phyloP scores from a whole-genome alignment of 1,139 yeast species.

The Geotrichum bryndzae region DNA sequence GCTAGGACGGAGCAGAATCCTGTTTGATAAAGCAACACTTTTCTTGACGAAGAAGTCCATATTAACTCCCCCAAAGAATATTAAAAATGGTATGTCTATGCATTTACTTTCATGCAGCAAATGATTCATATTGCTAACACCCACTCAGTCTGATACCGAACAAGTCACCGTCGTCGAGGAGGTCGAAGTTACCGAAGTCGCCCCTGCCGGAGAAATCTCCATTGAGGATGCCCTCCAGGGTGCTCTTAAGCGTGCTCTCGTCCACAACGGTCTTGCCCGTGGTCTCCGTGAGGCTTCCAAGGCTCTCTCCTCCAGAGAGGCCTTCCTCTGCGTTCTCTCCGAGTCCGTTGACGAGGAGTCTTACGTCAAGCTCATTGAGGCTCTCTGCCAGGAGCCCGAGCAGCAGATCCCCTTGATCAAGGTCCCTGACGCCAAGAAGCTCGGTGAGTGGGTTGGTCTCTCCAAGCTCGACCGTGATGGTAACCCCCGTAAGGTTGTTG shows the following conservation, averaged over 20 bases:
- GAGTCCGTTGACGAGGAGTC: constrained; percentile 98
- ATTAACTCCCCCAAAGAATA: neutral
- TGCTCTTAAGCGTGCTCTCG: constrained; percentile 95
- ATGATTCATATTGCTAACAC: neutral
- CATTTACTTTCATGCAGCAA: no score
- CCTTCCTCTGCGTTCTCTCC: constrained; percentile 95
- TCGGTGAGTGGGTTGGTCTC: constrained; percentile 99
- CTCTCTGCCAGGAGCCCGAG: constrained; percentile 97
- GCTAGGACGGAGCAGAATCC: constrained; percentile 21
- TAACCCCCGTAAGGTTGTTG: constrained; percentile 99
- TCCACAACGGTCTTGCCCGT: constrained; percentile 99
- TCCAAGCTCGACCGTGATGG: constrained; percentile 99
- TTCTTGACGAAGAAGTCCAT: constrained; percentile 21
- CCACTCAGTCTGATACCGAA: constrained; percentile 39
- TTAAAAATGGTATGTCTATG: constrained; percentile 15
- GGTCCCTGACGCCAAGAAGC: constrained; percentile 98
- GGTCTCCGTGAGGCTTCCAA: constrained; percentile 99
- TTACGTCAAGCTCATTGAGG: constrained; percentile 96
- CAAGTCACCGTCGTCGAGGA: constrained; percentile 55
- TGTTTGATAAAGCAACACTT: constrained; percentile 17
- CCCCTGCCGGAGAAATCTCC: constrained; percentile 78
- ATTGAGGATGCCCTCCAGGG: constrained; percentile 98
- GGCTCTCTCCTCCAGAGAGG: constrained; percentile 92
- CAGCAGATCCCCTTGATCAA: constrained; percentile 96
- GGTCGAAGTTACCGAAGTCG: constrained; percentile 76